phyloP scores from a whole-genome alignment of 2,329 filamentous ascomycete genomes.

The Pseudopyricularia cyperi region DNA sequence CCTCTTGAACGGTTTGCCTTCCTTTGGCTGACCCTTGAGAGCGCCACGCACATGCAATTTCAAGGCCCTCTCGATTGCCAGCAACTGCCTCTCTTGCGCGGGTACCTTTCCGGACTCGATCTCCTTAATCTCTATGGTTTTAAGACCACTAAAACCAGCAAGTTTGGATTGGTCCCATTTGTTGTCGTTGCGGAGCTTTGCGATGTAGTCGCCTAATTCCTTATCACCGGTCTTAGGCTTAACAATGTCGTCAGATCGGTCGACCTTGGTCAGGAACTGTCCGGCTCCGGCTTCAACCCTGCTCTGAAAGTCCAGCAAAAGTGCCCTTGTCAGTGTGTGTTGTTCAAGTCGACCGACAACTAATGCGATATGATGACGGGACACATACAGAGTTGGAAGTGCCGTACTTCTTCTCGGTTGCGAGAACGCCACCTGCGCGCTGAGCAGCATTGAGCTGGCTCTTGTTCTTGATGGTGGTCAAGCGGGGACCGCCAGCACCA shows the following conservation, averaged over 20 bases:
- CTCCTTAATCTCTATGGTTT: too few relatives aligned
- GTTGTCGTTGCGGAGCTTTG: background rate
- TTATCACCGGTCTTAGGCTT: slow-evolving; percentile 68
- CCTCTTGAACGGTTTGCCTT: too few relatives aligned
- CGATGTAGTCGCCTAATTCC: background rate
- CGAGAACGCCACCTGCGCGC: slow-evolving; percentile 61
- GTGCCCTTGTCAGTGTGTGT: background rate
- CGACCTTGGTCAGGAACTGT: slow-evolving; percentile 94
- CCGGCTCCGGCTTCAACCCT: slow-evolving; percentile 30
- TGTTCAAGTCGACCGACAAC: background rate
- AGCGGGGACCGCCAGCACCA: slow-evolving; percentile 48
- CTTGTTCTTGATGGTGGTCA: slow-evolving; percentile 83
- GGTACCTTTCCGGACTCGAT: too few relatives aligned
- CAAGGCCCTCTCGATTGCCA: too few relatives aligned
- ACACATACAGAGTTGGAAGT: slow-evolving; percentile 65
- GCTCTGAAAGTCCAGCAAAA: background rate
- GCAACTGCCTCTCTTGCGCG: too few relatives aligned
- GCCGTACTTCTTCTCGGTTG: slow-evolving; percentile 83
- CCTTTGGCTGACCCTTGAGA: too few relatives aligned
- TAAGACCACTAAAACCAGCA: background rate
- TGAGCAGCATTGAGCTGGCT: slow-evolving; percentile 77
- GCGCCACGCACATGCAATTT: too few relatives aligned
- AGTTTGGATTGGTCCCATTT: background rate
- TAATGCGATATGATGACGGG: background rate
- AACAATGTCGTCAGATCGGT: slow-evolving; percentile 93